phyloP scores from a whole-genome alignment of 768 basidiomycete genomes.

The Steccherinum ochraceum region DNA sequence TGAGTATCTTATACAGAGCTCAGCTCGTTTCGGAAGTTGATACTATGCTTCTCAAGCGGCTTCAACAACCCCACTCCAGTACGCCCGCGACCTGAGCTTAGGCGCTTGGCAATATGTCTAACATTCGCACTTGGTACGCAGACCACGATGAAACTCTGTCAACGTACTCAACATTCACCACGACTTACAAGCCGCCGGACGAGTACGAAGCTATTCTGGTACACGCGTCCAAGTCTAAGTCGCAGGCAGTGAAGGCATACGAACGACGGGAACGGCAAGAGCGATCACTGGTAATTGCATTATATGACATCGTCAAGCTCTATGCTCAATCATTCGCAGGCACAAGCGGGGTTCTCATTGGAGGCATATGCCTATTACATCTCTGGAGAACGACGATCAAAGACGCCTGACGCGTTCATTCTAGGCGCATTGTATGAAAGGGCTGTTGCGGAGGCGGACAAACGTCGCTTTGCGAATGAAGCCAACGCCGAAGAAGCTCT shows the following conservation, averaged over 20 bases:
- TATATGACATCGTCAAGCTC: constrained; percentile 14
- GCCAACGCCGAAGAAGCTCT: constrained; percentile 51
- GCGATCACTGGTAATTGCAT: constrained; percentile 45
- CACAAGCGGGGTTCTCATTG: constrained; percentile 32
- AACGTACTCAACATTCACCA: constrained; percentile 86
- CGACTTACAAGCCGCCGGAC: constrained; percentile 62
- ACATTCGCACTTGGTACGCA: constrained; percentile 22
- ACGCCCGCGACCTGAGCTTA: constrained; percentile 11
- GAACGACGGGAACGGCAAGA: constrained; percentile 62
- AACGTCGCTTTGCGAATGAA: constrained; percentile 47
- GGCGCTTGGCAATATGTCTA: background rate
- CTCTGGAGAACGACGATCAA: constrained; percentile 53
- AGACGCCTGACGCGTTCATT: constrained; percentile 51
- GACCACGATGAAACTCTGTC: constrained; percentile 79
- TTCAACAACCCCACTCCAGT: constrained; percentile 77
- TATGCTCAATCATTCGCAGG: constrained; percentile 14
- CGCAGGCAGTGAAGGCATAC: constrained; percentile 52
- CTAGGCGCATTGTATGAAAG: constrained; percentile 64
- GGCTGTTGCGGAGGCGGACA: constrained; percentile 68
- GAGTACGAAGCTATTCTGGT: constrained; percentile 77
- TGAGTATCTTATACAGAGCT: constrained; percentile 26
- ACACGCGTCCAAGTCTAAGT: constrained; percentile 66
- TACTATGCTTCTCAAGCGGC: constrained; percentile 53
- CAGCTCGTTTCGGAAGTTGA: constrained; percentile 47
- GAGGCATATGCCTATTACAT: constrained; percentile 61